Conservation (phyloP, 2,329 filamentous ascomycete species). For the Byssoonygena ceratinophila region DNA sequence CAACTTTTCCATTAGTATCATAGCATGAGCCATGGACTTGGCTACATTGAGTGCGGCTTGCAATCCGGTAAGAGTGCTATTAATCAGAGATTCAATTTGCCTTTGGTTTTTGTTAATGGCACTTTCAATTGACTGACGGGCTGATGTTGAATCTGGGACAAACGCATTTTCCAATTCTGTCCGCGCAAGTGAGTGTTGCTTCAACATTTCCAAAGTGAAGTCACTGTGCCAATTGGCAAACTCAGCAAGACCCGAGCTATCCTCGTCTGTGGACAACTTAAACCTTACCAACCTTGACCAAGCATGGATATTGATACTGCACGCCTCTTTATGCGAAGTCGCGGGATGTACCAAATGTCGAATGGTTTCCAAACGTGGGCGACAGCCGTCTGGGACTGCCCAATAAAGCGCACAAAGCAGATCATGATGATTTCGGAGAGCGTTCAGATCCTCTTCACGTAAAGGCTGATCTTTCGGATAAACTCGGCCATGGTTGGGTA, state of each 20-base stretch:
- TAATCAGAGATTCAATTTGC: slow-evolving; percentile 46
- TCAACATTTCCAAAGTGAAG: slow-evolving; percentile 43
- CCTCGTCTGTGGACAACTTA: slow-evolving; percentile 45
- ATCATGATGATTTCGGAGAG: slow-evolving; percentile 52
- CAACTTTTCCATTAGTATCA: slow-evolving; percentile 35
- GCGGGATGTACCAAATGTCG: slow-evolving; percentile 47
- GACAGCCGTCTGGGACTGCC: slow-evolving; percentile 43
- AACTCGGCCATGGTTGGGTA: slow-evolving; percentile 51
- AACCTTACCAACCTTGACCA: slow-evolving; percentile 50
- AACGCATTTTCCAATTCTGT: slow-evolving; percentile 48
- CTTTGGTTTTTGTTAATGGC: slow-evolving; percentile 48
- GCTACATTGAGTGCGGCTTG: slow-evolving; percentile 39
- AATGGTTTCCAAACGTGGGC: slow-evolving; percentile 45
- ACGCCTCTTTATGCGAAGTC: slow-evolving; percentile 49
- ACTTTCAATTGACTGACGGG: slow-evolving; percentile 40
- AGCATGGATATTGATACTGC: slow-evolving; percentile 47
- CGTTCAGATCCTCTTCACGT: slow-evolving; percentile 44
- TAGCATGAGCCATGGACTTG: slow-evolving; percentile 33
- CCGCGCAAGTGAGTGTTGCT: slow-evolving; percentile 47
- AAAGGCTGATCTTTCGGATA: slow-evolving; percentile 50
- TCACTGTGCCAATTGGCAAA: slow-evolving; percentile 48
- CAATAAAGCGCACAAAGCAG: slow-evolving; percentile 51
- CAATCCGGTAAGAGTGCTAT: slow-evolving; percentile 44
- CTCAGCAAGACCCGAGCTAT: slow-evolving; percentile 34
- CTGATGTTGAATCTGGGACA: slow-evolving; percentile 32